Conservation (phyloP, 495 filamentous ascomycete genomes). For the Aspergillus carlsbadensis region DNA sequence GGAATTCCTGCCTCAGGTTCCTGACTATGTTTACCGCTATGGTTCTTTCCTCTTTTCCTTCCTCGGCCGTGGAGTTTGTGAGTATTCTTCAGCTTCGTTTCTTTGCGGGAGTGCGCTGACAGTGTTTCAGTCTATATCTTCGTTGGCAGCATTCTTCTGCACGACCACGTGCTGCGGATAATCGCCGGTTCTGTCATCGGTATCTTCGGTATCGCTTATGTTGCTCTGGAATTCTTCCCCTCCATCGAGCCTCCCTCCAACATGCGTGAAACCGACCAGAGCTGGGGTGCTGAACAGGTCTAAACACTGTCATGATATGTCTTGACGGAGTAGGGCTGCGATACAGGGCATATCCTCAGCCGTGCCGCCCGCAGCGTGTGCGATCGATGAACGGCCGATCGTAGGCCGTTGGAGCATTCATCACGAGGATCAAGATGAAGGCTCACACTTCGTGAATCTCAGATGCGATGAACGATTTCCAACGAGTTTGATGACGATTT, state of each 20-base stretch:
- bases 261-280: conserved; percentile 88
- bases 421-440: conserved; percentile 6
- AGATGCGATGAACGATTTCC: conserved; percentile 19
- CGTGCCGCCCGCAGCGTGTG: neutral
- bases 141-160: conserved; percentile 78
- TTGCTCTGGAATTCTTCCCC: conserved; percentile 87
- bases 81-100: conserved; percentile 34
- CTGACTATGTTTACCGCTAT: conserved; percentile 87
- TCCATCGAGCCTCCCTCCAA: conserved; percentile 96
- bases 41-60: conserved; percentile 98
- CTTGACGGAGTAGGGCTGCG: neutral
- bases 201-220: conserved; percentile 74
- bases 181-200: conserved; percentile 73
- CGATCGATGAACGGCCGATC: neutral
- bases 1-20: conserved; percentile 84
- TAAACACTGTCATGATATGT: conserved; percentile 36
- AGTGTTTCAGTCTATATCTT: conserved; percentile 84
- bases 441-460: conserved; percentile 3
- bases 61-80: conserved; percentile 91
- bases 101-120: conserved; percentile 10
- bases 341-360: neutral
- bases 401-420: neutral
- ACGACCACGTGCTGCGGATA: conserved; percentile 52
- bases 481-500: conserved; percentile 24
- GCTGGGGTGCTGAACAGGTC: conserved; percentile 92